Evolutionary conservation across 306 rosid species (phyloP), one percentile per base, ranked within the genome.

Genomic region (Quercus wislizeni): DNA sequence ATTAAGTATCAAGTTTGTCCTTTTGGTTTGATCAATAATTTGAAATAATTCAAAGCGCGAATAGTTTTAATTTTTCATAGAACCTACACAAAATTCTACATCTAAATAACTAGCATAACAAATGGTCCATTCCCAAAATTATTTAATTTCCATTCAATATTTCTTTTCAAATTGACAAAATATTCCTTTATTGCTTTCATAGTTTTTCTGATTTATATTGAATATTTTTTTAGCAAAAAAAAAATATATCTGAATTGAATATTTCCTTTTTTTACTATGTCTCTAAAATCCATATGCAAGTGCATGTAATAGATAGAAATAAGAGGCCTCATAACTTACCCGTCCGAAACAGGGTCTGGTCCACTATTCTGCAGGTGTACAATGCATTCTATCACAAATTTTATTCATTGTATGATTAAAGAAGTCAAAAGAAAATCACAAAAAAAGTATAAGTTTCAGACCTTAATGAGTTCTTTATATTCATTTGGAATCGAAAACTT

Each of bases 321-420:
- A 43, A 6, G 73, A 63, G 71, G 52, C 74, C 33, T n/a, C 41
- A 20, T 14, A 51, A 84, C 93, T 88, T 85, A 92, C 97, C 90
- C 87, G 23, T 88, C 87, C 84, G 69, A 78, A 81, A 91, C 95
- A 71, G 97, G 97, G 86, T 85, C 88, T 4, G 98, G 97, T 81
- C 80, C 85, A 58, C 77, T 62, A 82, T 74, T 89, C 92, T 94
- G 92, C 88, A 86, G 73, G 69, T 78, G 73, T 71, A 74, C 25
- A 74, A 23, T 27, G 35, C 54, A 61, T 51, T 28, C 55, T 67
- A 46, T n/a, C 64, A 55, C 30, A n/a, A 33, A 25, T 41, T 30
- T 54, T 23, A 21, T 38, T 57, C 62, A 20, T 31, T n/a, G 35
- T 65, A 33, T 27, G 25, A 30, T 81, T 2, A 65, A 68, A 71